Conservation (phyloP, 2,329 filamentous ascomycete species). For the Didymella pinodella region DNA sequence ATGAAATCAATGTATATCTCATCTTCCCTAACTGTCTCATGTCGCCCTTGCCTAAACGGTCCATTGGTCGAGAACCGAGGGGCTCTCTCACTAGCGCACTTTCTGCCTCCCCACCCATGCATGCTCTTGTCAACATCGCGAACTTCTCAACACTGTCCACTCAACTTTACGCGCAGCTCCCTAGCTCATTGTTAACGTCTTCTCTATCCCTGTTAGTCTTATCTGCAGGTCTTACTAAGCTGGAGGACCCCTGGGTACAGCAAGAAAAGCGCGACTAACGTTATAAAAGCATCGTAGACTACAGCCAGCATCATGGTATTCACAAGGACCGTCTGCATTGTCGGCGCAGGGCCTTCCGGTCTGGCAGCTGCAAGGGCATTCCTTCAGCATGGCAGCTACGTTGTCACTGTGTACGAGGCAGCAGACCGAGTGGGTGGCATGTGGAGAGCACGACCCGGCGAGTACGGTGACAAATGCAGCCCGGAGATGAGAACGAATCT, state of each 20-base stretch:
- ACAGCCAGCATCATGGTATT: conserved; percentile 3
- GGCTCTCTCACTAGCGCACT: conserved; percentile 25
- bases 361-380: conserved; percentile 69
- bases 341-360: conserved; percentile 57
- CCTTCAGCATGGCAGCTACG: conserved; percentile 67
- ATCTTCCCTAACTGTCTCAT: conserved; percentile 8
- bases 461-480: conserved; percentile 70
- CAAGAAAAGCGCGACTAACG: neutral
- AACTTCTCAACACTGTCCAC: conserved; percentile 1
- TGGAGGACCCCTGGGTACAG: neutral
- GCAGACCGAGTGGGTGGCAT: conserved; percentile 74
- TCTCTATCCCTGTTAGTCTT: neutral
- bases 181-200: neutral
- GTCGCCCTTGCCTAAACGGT: neutral
- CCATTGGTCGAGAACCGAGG: conserved; percentile 26
- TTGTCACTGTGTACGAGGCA: conserved; percentile 74
- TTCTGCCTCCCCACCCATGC: conserved; percentile 16
- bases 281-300: neutral
- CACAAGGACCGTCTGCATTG: conserved; percentile 51
- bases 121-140: conserved; percentile 6
- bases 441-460: conserved; percentile 66
- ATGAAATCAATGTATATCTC: conserved; percentile 21
- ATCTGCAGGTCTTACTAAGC: neutral
- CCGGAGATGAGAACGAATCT: conserved; percentile 69
- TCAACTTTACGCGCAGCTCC: neutral